phyloP scores from a whole-genome alignment of 1,139 yeast genomes.

The Debaryomyces subglobosus region DNA sequence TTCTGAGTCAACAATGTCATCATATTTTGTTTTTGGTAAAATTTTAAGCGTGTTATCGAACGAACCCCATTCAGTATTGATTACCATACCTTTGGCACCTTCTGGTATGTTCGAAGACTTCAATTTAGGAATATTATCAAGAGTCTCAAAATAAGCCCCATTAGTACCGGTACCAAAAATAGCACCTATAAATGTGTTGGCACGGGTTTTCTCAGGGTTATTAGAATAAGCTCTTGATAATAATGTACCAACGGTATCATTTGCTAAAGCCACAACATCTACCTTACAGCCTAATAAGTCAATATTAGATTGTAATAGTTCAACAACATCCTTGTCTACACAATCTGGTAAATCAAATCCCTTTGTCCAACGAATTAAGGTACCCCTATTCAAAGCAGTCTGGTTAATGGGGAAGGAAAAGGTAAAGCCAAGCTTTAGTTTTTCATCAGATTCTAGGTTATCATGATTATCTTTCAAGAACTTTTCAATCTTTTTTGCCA shows the following conservation, averaged over 20 bases:
- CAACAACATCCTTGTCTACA: conserved; percentile 81
- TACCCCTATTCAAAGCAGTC: conserved; percentile 75
- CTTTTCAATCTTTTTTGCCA: conserved; percentile 67
- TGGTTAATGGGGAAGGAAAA: conserved; percentile 92
- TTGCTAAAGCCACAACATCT: conserved; percentile 82
- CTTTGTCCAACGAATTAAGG: conserved; percentile 90
- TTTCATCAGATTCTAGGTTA: conserved; percentile 34
- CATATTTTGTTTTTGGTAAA: conserved; percentile 78
- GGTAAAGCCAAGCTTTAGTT: conserved; percentile 82
- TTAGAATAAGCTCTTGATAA: conserved; percentile 85
- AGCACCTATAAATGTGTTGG: conserved; percentile 80
- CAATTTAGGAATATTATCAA: conserved; percentile 72
- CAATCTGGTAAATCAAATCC: conserved; percentile 87
- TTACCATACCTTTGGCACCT: conserved; percentile 73
- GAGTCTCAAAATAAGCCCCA: conserved; percentile 84
- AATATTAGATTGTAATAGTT: conserved; percentile 67
- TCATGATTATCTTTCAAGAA: conserved; percentile 69
- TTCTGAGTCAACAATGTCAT: conserved; percentile 62
- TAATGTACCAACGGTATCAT: conserved; percentile 93
- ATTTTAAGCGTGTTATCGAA: conserved; percentile 78
- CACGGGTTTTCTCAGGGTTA: conserved; percentile 55
- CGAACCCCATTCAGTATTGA: conserved; percentile 98
- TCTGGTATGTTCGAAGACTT: conserved; percentile 43
- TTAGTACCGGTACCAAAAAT: conserved; percentile 97
- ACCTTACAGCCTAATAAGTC: conserved; percentile 65